Evolutionary conservation across 2,329 filamentous ascomycete genomes (phyloP), one percentile per base, ranked within the genome.

Genomic region (Botrytis fabae): DNA sequence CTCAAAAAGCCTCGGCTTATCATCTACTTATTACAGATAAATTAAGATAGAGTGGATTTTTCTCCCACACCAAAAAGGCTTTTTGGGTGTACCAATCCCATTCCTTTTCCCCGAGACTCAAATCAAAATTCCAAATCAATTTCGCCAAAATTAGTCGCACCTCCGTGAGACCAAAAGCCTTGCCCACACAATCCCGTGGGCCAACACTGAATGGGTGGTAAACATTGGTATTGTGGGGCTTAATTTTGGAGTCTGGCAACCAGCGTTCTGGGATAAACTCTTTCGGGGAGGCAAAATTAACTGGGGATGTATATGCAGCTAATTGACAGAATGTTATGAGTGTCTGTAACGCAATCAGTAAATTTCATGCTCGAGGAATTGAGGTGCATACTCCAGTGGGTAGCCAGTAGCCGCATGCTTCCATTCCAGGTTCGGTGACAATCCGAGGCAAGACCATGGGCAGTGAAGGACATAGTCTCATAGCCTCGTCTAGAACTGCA

Each of bases 401-500:
- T n/a, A 68, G 25, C 64, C 46, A 68, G 16, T 68, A 38, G 20
- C 46, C 46, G 32, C 46, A 68, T 22, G 54, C 64, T 38, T 68
- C 64, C 46, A 68, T 68, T 35, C 64, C 64, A 38, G 64, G 64
- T 40, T 68, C 64, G 10, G 10, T 68, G 12, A 68, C 64, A 25
- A 68, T 68, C 20, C 64, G 28, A 25, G 64, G 64, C 10, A 68
- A 20, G 20, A 68, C 64, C 28, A 51, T 51, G 18, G 64, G 40
- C 5, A 68, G 35, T 25, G 28, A 38, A n/a, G 64, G 64, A 20
- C 64, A 68, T 35, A 68, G 28, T 28, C 64, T 68, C 46, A 68
- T 68, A 25, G 64, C 64, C n/a, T 68, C 64, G 6, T 68, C 18
- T 14, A 68, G 54, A 10, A 68, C 64, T 9, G 64, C 64, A 6